Evolutionary conservation across 176 grass and related monocot genomes (phyloP).

Genomic region (Cenchrus americanus): DNA sequence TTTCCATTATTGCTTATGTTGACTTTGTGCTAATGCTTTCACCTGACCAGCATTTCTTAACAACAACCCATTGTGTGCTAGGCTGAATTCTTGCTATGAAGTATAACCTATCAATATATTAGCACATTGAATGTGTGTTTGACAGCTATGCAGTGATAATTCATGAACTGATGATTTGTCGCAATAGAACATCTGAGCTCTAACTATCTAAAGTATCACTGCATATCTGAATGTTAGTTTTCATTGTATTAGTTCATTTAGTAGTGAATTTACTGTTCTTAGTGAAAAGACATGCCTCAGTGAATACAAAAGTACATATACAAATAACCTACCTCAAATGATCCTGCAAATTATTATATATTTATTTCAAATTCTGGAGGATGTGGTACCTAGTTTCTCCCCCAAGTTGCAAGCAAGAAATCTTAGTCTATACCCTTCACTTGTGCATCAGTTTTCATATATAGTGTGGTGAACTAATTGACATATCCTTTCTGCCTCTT

Average conservation of each 20-base stretch:
- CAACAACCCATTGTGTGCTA: neutral
- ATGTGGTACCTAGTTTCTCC: neutral
- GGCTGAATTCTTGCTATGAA: neutral
- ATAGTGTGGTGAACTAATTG: neutral
- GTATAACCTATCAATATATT: neutral
- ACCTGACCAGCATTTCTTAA: neutral
- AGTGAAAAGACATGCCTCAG: neutral
- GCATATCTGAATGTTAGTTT: neutral
- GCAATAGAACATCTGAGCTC: neutral
- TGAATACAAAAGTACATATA: neutral
- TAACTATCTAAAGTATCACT: neutral
- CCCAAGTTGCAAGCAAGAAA: conserved; percentile 1
- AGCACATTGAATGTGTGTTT: neutral
- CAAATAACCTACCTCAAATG: neutral
- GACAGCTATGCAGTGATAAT: neutral
- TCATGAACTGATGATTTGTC: neutral
- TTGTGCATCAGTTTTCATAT: neutral
- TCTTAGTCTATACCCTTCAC: conserved; percentile 2
- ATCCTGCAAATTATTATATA: neutral
- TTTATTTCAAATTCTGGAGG: neutral
- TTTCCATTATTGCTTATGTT: conserved; percentile 18
- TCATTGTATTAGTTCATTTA: neutral
- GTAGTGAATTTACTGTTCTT: neutral
- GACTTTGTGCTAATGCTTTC: conserved; percentile 11
- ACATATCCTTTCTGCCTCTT: conserved; percentile 29